Conservation (phyloP, 2,329 filamentous ascomycete species). For the Aureobasidium sp. region DNA sequence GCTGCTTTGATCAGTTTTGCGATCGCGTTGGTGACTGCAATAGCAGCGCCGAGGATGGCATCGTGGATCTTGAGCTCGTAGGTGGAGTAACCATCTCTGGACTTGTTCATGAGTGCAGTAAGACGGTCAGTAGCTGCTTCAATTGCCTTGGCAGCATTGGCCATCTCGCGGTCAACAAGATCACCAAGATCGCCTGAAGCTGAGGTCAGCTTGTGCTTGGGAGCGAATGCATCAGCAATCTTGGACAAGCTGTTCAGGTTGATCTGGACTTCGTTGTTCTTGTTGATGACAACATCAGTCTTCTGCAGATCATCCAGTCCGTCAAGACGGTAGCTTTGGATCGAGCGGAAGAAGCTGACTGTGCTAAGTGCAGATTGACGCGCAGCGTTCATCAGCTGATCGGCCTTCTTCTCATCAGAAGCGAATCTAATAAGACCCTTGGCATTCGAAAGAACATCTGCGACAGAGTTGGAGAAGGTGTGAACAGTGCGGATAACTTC, state of each 20-base stretch:
- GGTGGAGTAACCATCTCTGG: slow-evolving; percentile 88
- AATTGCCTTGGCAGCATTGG: slow-evolving; percentile 90
- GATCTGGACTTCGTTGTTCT: slow-evolving; percentile 92
- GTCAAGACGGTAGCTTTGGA: slow-evolving; percentile 89
- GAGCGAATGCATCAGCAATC: slow-evolving; percentile 83
- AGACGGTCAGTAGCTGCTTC: slow-evolving; percentile 83
- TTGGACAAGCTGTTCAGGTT: slow-evolving; percentile 91
- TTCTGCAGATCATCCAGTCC: slow-evolving; percentile 85
- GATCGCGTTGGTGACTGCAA: slow-evolving; percentile 89
- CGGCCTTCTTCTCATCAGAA: slow-evolving; percentile 89
- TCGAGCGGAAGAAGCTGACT: slow-evolving; percentile 87
- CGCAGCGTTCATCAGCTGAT: slow-evolving; percentile 73
- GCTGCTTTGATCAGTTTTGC: slow-evolving; percentile 91
- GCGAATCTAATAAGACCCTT: slow-evolving; percentile 91
- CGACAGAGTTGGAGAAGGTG: slow-evolving; percentile 79
- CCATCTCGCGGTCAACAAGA: slow-evolving; percentile 83
- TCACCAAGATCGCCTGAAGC: slow-evolving; percentile 83
- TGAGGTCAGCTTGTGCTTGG: slow-evolving; percentile 73
- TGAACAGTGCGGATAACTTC: slow-evolving; percentile 92
- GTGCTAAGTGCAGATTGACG: slow-evolving; percentile 78
- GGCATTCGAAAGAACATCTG: slow-evolving; percentile 91
- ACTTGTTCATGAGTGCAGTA: slow-evolving; percentile 89
- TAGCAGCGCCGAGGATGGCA: slow-evolving; percentile 84
- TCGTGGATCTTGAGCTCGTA: slow-evolving; percentile 97
- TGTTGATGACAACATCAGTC: slow-evolving; percentile 95